These are phyloP conservation scores for Carex cristatella DNA, from an alignment of 176 grass and related monocot genomes.

Conservation along the genomic window DNA sequence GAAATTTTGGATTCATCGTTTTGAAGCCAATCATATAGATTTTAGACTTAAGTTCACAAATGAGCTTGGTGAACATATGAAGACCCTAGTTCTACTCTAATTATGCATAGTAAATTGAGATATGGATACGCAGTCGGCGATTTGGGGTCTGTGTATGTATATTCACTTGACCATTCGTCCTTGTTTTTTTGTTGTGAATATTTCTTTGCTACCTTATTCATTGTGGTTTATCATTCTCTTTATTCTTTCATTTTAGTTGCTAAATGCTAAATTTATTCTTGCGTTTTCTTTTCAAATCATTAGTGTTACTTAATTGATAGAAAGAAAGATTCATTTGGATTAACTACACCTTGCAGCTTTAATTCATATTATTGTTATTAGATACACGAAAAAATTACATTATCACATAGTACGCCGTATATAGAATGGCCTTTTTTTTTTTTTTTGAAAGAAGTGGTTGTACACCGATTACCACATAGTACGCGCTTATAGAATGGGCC, in stretches of 20 bases:
- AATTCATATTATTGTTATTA: neutral
- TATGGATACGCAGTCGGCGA: no score
- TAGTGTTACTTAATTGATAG: neutral
- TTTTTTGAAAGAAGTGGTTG: no score
- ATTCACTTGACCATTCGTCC: conserved; percentile 37
- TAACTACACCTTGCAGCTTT: neutral
- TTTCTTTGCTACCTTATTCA: conserved; percentile 29
- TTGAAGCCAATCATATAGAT: no score
- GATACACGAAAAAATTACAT: neutral
- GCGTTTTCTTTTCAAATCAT: neutral
- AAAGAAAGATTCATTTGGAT: neutral
- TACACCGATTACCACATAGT: no score
- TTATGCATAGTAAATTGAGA: no score
- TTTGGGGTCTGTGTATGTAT: conserved; percentile 19
- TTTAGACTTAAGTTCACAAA: no score
- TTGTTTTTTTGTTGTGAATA: conserved; percentile 58
- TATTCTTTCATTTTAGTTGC: conserved; percentile 6
- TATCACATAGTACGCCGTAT: no score
- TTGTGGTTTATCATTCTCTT: conserved; percentile 9
- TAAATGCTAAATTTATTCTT: neutral
- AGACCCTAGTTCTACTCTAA: no score
- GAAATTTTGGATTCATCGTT: no score
- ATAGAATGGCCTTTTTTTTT: no score
- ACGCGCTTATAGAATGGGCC: no score
- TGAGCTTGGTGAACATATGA: no score